phyloP scores from a whole-genome alignment of 805 yeast species.

The Teunomyces barrocoloradensis region DNA sequence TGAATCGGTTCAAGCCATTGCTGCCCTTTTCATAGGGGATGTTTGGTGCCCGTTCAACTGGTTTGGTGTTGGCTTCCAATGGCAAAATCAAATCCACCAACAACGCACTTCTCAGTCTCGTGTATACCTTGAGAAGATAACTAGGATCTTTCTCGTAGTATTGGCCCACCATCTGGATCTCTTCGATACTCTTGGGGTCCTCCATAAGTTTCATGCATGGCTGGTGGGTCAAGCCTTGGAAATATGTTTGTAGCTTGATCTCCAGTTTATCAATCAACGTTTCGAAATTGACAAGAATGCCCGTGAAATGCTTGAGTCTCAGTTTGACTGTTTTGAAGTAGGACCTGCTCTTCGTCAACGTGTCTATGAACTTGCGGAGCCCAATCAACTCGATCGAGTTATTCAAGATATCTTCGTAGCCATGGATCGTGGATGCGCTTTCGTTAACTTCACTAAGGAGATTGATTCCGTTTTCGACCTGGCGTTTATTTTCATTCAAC shows the following conservation, averaged over 20 bases:
- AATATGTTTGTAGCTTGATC: slow-evolving; percentile 47
- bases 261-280: slow-evolving; percentile 58
- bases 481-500: slow-evolving; percentile 52
- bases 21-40: slow-evolving; percentile 60
- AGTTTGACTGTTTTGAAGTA: slow-evolving; percentile 44
- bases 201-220: slow-evolving; percentile 29
- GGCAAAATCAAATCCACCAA: slow-evolving; percentile 45
- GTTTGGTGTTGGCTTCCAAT: slow-evolving; percentile 46
- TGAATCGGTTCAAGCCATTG: slow-evolving; percentile 55
- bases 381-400: slow-evolving; percentile 41
- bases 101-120: slow-evolving; percentile 23
- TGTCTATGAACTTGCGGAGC: slow-evolving; percentile 30
- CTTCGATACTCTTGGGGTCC: slow-evolving; percentile 17
- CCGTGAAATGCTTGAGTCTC: slow-evolving; percentile 55
- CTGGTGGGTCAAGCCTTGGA: slow-evolving; percentile 29
- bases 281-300: slow-evolving; percentile 61
- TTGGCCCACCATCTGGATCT: slow-evolving; percentile 9
- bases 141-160: slow-evolving; percentile 11
- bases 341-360: slow-evolving; percentile 39
- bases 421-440: slow-evolving; percentile 45
- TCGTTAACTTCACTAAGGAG: slow-evolving; percentile 50
- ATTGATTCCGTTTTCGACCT: slow-evolving; percentile 55
- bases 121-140: slow-evolving; percentile 12
- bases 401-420: slow-evolving; percentile 35
- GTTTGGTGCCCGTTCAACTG: slow-evolving; percentile 27